Evolutionary conservation across 78 protist genomes (phyloP).

Genomic region (Dictyostelium purpureum): DNA sequence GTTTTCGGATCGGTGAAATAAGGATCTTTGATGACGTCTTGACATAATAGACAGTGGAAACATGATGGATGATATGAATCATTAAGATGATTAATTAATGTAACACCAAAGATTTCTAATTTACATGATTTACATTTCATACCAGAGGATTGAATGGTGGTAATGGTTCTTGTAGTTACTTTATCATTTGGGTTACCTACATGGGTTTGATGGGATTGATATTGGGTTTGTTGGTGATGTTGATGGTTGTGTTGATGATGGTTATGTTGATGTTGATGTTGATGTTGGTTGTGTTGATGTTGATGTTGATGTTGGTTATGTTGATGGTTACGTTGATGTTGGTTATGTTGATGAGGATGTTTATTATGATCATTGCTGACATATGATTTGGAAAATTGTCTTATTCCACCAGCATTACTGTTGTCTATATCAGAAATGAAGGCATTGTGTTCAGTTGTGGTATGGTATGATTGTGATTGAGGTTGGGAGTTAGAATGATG

Average conservation of each 20-base stretch:
- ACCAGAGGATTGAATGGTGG: constrained; percentile 11
- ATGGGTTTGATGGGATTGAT: neutral
- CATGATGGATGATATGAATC: constrained; percentile 17
- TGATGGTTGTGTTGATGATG: neutral
- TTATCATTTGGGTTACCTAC: neutral
- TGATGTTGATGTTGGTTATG: neutral
- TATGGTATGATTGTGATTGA: neutral
- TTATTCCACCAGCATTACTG: neutral
- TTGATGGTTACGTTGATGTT: neutral
- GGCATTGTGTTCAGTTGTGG: neutral
- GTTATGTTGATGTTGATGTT: neutral
- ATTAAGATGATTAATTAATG: neutral
- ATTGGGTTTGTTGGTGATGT: neutral
- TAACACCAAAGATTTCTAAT: neutral
- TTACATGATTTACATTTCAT: constrained; percentile 15
- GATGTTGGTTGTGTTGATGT: neutral
- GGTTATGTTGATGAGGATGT: neutral
- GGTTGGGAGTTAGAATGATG: neutral
- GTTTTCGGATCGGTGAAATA: constrained; percentile 12
- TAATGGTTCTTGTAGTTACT: neutral
- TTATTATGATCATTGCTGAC: neutral
- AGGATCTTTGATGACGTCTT: neutral
- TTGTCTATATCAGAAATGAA: neutral
- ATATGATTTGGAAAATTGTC: neutral
- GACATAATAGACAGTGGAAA: constrained; percentile 10